phyloP scores from a whole-genome alignment of 2,329 filamentous ascomycete genomes.

The Fusarium sp. region DNA sequence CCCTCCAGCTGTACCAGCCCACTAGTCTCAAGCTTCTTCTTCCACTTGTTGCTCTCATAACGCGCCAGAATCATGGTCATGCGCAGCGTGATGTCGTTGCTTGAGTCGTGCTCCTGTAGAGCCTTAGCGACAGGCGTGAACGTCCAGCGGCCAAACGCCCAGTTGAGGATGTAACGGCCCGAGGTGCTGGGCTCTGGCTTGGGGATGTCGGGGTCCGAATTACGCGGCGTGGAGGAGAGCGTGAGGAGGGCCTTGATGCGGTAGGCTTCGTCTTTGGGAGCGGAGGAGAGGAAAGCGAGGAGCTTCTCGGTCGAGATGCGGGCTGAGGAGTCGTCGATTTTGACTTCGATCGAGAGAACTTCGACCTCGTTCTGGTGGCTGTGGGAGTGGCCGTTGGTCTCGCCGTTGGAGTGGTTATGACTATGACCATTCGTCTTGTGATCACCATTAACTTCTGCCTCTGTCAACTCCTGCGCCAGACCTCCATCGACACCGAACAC shows the following conservation, averaged over 20 bases:
- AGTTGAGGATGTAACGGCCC: conserved; percentile 90
- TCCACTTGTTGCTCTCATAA: conserved; percentile 84
- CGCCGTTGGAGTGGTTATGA: conserved; percentile 51
- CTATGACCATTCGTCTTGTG: conserved; percentile 54
- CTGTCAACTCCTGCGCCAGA: conserved; percentile 72
- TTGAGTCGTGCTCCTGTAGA: conserved; percentile 68
- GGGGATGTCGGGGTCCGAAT: conserved; percentile 66
- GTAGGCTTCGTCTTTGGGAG: conserved; percentile 95
- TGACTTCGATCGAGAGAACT: conserved; percentile 86
- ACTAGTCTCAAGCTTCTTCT: conserved; percentile 77
- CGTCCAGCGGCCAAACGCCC: conserved; percentile 97
- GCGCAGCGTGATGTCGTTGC: conserved; percentile 70
- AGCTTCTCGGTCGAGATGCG: conserved; percentile 74
- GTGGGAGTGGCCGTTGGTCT: conserved; percentile 62
- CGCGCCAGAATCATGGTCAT: conserved; percentile 84
- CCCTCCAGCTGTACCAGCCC: conserved; percentile 68
- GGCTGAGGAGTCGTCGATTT: conserved; percentile 55
- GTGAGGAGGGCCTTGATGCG: conserved; percentile 85
- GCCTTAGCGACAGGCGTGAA: conserved; percentile 74
- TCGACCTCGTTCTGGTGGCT: conserved; percentile 89
- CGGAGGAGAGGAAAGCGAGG: conserved; percentile 76
- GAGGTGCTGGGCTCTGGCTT: conserved; percentile 52
- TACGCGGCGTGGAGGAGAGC: conserved; percentile 62
- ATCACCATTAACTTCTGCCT: conserved; percentile 53
- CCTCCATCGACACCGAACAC: conserved; percentile 92